Base-by-base conservation (phyloP, 208 protist species). In the Phytomonas serpens region DNA sequence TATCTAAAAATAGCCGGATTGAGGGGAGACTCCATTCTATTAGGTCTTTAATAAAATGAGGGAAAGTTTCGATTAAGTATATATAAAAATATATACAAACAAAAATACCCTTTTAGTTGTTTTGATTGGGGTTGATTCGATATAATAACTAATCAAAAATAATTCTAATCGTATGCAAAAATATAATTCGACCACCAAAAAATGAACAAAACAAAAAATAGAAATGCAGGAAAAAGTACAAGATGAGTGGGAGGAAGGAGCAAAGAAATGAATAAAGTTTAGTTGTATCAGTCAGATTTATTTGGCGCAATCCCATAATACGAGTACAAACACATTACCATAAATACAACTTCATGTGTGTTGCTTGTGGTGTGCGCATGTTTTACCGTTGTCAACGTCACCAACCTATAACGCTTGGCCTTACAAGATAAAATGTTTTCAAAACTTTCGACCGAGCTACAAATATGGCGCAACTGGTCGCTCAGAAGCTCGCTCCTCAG, bases 21-120 rank as follows among this genome's bases (percentile, higher is more conserved):
- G 64, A 95, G 92, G 0, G 90, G 90, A 13, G 90, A 95, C 76
- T 95, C 87, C 90, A 95, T 95, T 6, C 7, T 76, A 27, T 33
- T 68, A 11, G 0, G 1, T 33, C 5, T 27, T 77, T 27, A 57
- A 57, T 57, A 57, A 27, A 57, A 57, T 27, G 23, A 57, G 10
- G 47, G 27, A 57, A 57, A 5, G 47, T 57, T 73, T 57, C 23
- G 32, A 36, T 31, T 77, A 36, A 38, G 23, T 72, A 32, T 33
- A 72, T 36, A 72, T 61, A 72, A 19, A 72, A 36, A 51, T 66
- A 64, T 76, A 36, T 74, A 38, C 68, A 19, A 32, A 61, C 27
- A 1, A 23, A 57, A 16, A 16, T n/a, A 10, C 34, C 66, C 42
- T 51, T 40, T 29, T 34, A 40, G 38, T 27, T 34, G 5, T 52